Evolutionary conservation across 371 early-diverging fungal genomes (phyloP).

Genomic region (Lichtheimia ornata): DNA sequence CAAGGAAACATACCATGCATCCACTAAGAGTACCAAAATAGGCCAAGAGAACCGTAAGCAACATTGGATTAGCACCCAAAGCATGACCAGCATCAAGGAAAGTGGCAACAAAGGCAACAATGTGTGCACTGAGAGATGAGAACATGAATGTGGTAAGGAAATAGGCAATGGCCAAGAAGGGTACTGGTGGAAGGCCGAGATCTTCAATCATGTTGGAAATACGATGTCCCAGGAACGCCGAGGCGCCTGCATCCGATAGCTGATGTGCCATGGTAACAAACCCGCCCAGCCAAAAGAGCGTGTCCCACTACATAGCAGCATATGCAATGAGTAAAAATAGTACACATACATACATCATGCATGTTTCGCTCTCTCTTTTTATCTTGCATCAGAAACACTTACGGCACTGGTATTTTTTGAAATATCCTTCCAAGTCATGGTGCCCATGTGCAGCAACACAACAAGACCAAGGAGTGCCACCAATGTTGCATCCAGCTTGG

Average conservation of each 20-base stretch:
- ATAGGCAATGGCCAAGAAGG: slow-evolving; percentile 62
- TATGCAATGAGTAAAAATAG: slow-evolving; percentile 6
- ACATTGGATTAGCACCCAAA: slow-evolving; percentile 59
- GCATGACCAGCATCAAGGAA: slow-evolving; percentile 73
- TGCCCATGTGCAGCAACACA: slow-evolving; percentile 55
- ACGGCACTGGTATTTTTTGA: slow-evolving; percentile 66
- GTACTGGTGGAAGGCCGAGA: slow-evolving; percentile 37
- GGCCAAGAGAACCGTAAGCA: slow-evolving; percentile 61
- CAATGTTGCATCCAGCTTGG: slow-evolving; percentile 67
- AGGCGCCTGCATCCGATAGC: slow-evolving; percentile 66
- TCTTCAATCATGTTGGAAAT: slow-evolving; percentile 45
- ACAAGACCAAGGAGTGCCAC: slow-evolving; percentile 68
- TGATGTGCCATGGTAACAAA: slow-evolving; percentile 80
- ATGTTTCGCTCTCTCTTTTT: no score
- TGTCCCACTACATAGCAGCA: slow-evolving; percentile 64
- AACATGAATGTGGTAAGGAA: slow-evolving; percentile 75
- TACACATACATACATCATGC: not conserved
- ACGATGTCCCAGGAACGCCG: slow-evolving; percentile 60
- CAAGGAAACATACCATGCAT: slow-evolving; percentile 55
- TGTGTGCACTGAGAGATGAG: slow-evolving; percentile 67
- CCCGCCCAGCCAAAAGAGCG: slow-evolving; percentile 79
- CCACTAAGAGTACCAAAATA: slow-evolving; percentile 69
- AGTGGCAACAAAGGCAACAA: slow-evolving; percentile 73
- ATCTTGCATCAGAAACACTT: slow-evolving; percentile 15
- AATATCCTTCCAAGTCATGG: slow-evolving; percentile 74